Evolutionary conservation across 805 yeast species (phyloP).

Genomic region (Helenozyma baotianmanensis): DNA sequence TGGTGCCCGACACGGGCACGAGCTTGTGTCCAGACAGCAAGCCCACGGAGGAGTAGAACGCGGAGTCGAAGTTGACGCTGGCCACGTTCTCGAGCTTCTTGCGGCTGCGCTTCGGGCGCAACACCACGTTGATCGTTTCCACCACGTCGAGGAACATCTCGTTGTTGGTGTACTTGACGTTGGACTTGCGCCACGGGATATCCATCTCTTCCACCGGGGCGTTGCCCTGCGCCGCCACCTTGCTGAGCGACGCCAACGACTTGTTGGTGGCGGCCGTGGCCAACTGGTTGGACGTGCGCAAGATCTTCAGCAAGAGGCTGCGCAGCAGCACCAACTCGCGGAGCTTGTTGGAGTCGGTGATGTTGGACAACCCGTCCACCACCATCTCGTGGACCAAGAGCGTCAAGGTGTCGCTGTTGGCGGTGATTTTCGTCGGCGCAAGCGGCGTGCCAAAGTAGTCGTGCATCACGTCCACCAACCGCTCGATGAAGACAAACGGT

Average conservation of each 20-base stretch:
- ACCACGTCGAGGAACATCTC: slow-evolving; percentile 82
- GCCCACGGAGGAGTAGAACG: slow-evolving; percentile 20
- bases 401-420: slow-evolving; percentile 67
- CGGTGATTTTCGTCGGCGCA: slow-evolving; percentile 53
- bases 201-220: slow-evolving; percentile 7
- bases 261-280: slow-evolving; percentile 24
- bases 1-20: slow-evolving; percentile 46
- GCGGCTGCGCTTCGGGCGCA: slow-evolving; percentile 20
- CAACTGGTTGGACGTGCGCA: slow-evolving; percentile 37
- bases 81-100: slow-evolving; percentile 9
- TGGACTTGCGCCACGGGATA: slow-evolving; percentile 75
- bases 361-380: slow-evolving; percentile 70
- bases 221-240: slow-evolving; percentile 4
- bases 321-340: slow-evolving; percentile 66
- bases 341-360: slow-evolving; percentile 66
- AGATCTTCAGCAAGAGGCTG: slow-evolving; percentile 49
- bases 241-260: slow-evolving; percentile 16
- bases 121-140: slow-evolving; percentile 58
- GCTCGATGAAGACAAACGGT: slow-evolving; percentile 50
- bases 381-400: slow-evolving; percentile 72
- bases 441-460: slow-evolving; percentile 59
- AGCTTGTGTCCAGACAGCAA: slow-evolving; percentile 13
- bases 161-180: slow-evolving; percentile 70
- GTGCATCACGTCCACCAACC: slow-evolving; percentile 47
- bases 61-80: slow-evolving; percentile 17